Base-by-base conservation (phyloP, 2,329 filamentous ascomycete species). In the Cercospora berteroae region DNA sequence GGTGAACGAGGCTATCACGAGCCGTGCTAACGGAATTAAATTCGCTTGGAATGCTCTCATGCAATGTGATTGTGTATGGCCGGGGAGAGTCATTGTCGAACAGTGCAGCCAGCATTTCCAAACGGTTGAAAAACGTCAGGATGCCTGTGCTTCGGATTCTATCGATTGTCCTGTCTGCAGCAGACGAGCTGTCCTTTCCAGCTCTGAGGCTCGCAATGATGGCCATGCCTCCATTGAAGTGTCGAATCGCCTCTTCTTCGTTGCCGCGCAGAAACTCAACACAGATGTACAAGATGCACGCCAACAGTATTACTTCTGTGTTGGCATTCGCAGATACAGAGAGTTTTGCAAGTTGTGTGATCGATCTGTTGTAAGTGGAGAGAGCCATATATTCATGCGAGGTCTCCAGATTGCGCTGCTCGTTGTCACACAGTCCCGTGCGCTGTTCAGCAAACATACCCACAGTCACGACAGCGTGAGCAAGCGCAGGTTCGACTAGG, bases 191-290 rank as follows among this genome's bases (percentile, higher is more conserved):
- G 3, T 3, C 5, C 2, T 42, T 42, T 4, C 18, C 7, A 48
- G 1, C 1, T 4, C 12, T 48, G 44, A 48, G 18, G 2, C 3
- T 33, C 4, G 36, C 27, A 18, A 42, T 50, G 4, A 62, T 62
- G 5, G 25, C 33, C 25, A 62, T 27, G n/a, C 60, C 60, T 10
- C 60, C 31, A 7, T 29, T 33, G 10, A 62, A 62, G 42, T 62
- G 60, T 2, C 25, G 13, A 23, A 62, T 10, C 31, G 39, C 39
- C 13, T 31, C 36, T 12, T 33, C 60, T 20, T 29, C 33, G 7
- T 62, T 25, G 23, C 60, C 60, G 13, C 60, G 60, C n/a, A 62
- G 16, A 7, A 62, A 62, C 25, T 62, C 60, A 13, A 62, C 16
- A 42, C 60, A 50, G 5, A 62, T 20, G 25, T 48, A 62, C 16